Evolutionary conservation across 2,329 filamentous ascomycete species (phyloP).

Genomic region (Alternaria gaisen): DNA sequence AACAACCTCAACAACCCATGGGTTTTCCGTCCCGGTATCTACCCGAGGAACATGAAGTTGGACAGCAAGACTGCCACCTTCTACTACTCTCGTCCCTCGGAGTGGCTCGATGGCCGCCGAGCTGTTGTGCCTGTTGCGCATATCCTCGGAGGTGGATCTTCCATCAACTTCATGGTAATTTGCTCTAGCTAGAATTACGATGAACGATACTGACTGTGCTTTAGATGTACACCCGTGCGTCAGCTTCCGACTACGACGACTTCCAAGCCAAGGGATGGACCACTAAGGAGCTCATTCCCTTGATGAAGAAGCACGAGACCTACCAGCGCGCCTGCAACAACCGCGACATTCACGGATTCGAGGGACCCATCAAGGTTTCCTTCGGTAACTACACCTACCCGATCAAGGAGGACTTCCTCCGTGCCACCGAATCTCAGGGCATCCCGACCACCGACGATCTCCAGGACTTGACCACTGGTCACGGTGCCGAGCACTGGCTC

Average conservation of each 20-base stretch:
- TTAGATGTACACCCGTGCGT: slow-evolving; percentile 78
- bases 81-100: slow-evolving; percentile 78
- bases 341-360: slow-evolving; percentile 76
- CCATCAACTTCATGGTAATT: slow-evolving; percentile 78
- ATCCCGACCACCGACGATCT: slow-evolving; percentile 80
- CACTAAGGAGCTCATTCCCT: slow-evolving; percentile 75
- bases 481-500: slow-evolving; percentile 81
- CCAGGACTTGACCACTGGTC: slow-evolving; percentile 73
- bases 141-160: slow-evolving; percentile 75
- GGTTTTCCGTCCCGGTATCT: slow-evolving; percentile 78
- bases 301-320: slow-evolving; percentile 84
- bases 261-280: slow-evolving; percentile 83
- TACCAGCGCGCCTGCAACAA: slow-evolving; percentile 68
- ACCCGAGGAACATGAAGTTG: slow-evolving; percentile 80
- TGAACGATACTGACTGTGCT: not conserved
- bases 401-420: slow-evolving; percentile 81
- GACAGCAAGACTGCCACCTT: slow-evolving; percentile 85
- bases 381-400: slow-evolving; percentile 83
- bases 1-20: slow-evolving; percentile 80
- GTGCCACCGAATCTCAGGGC: slow-evolving; percentile 75
- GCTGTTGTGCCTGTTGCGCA: slow-evolving; percentile 80
- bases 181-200: no score
- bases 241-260: slow-evolving; percentile 78
- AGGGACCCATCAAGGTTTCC: slow-evolving; percentile 83
- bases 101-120: slow-evolving; percentile 74